Percentiles rank a stretch among this genome's conserved stretches.
phyloP scores from a whole-genome alignment of 768 basidiomycete species.

The Lactarius quietus region DNA sequence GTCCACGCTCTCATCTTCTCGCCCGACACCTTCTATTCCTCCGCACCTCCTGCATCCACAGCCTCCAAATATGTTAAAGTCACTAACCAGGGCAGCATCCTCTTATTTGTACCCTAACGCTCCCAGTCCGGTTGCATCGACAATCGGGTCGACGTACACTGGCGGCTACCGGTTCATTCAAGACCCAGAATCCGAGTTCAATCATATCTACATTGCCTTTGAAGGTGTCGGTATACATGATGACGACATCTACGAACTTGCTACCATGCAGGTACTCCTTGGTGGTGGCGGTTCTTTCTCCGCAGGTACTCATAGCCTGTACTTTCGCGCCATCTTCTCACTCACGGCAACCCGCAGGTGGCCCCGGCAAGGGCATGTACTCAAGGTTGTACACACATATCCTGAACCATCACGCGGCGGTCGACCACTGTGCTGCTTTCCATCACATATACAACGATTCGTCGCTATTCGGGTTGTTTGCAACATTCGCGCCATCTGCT shows the following conservation, averaged over 20 bases:
- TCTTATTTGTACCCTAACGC: constrained; percentile 57
- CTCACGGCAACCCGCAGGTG: constrained; percentile 47
- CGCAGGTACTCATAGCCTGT: constrained; percentile 51
- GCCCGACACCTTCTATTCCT: constrained; percentile 35
- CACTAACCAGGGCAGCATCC: constrained; percentile 71
- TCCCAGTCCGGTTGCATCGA: constrained; percentile 16
- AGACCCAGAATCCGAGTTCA: constrained; percentile 65
- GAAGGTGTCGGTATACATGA: constrained; percentile 91
- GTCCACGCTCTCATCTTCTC: constrained; percentile 31
- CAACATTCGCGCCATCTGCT: constrained; percentile 69
- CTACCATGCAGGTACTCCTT: constrained; percentile 91
- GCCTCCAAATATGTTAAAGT: constrained; percentile 55
- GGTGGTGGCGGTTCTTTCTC: constrained; percentile 99
- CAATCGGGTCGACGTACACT: constrained; percentile 54
- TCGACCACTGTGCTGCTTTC: constrained; percentile 96
- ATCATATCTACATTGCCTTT: constrained; percentile 90
- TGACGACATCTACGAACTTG: constrained; percentile 88
- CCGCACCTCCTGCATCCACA: constrained; percentile 55
- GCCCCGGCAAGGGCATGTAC: constrained; percentile 99
- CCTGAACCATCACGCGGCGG: constrained; percentile 87
- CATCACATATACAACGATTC: constrained; percentile 97
- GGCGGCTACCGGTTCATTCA: constrained; percentile 78
- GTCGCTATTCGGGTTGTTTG: constrained; percentile 88
- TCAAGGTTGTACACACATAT: constrained; percentile 94
- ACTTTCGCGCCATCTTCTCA: neutral